These are phyloP conservation scores for Arthroderma sp. DNA, from an alignment of 2,329 filamentous ascomycete genomes.

Conservation along the genomic window DNA sequence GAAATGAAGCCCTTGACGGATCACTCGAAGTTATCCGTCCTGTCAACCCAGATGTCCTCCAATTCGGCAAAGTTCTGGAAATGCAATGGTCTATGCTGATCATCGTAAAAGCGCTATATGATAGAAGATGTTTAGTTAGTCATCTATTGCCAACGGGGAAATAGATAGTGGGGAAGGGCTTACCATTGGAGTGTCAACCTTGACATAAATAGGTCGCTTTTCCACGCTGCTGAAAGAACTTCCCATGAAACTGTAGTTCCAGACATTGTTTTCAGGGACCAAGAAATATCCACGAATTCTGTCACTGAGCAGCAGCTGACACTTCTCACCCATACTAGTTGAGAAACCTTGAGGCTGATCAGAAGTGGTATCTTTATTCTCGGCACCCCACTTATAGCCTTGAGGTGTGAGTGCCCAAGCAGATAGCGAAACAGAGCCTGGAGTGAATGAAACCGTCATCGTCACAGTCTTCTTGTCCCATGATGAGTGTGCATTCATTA, in stretches of 20 bases:
- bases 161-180: slow-evolving; percentile 6
- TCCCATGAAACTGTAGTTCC: slow-evolving; percentile 99
- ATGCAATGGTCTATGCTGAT: slow-evolving; percentile 81
- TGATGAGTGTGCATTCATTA: slow-evolving; percentile 68
- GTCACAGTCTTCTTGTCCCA: slow-evolving; percentile 91
- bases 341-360: slow-evolving; percentile 92
- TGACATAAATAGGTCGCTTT: slow-evolving; percentile 83
- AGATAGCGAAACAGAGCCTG: slow-evolving; percentile 85
- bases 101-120: slow-evolving; percentile 65
- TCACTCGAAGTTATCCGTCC: slow-evolving; percentile 85
- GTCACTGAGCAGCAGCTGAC: slow-evolving; percentile 82
- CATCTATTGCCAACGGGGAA: neutral
- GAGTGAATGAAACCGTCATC: slow-evolving; percentile 92
- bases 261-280: slow-evolving; percentile 75
- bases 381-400: slow-evolving; percentile 92
- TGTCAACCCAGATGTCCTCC: slow-evolving; percentile 92
- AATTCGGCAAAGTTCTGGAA: slow-evolving; percentile 96
- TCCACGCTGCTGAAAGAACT: slow-evolving; percentile 74
- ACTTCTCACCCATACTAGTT: slow-evolving; percentile 86
- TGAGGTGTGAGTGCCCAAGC: slow-evolving; percentile 86
- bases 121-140: slow-evolving; percentile 9
- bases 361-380: slow-evolving; percentile 85
- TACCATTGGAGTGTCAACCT: slow-evolving; percentile 71
- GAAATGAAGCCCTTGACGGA: slow-evolving; percentile 3
- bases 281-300: slow-evolving; percentile 94